Conservation (phyloP, 1,284 basidiomycete genomes). For the Microbotryomycetes sp. region DNA sequence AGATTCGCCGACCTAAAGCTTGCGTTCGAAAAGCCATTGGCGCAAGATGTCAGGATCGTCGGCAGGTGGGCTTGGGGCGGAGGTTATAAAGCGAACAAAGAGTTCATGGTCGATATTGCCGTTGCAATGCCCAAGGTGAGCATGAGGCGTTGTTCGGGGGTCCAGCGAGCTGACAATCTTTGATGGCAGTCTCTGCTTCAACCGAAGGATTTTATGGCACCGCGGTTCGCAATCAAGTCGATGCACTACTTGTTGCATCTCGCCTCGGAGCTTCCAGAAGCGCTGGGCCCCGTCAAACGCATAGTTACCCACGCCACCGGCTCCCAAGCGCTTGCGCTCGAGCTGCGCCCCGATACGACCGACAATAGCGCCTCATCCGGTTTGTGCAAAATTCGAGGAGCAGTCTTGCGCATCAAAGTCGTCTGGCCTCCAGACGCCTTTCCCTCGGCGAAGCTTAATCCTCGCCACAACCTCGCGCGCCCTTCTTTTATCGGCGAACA, state of each 20-base stretch:
- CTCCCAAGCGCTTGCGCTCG: constrained; percentile 60
- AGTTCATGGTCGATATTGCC: constrained; percentile 71
- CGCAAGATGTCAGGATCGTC: constrained; percentile 43
- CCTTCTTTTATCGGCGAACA: constrained; percentile 38
- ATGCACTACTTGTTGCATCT: constrained; percentile 82
- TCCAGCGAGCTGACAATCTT: background rate
- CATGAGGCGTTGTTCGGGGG: background rate
- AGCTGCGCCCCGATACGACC: constrained; percentile 52
- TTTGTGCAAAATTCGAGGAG: constrained; percentile 16
- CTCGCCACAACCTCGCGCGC: constrained; percentile 50
- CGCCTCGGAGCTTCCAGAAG: constrained; percentile 52
- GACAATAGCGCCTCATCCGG: constrained; percentile 45
- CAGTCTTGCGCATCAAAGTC: constrained; percentile 20
- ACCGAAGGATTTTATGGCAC: constrained; percentile 88
- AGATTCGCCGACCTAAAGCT: constrained; percentile 56
- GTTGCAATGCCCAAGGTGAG: constrained; percentile 79
- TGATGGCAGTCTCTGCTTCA: constrained; percentile 63
- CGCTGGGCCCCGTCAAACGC: constrained; percentile 13
- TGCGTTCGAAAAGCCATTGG: constrained; percentile 53
- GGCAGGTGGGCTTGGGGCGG: constrained; percentile 44
- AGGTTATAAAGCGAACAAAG: constrained; percentile 49
- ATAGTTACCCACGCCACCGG: constrained; percentile 42
- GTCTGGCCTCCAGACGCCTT: constrained; percentile 43
- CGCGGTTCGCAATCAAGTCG: constrained; percentile 86
- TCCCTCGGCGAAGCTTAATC: constrained; percentile 60